Evolutionary conservation across 1,284 basidiomycete species (phyloP).

Genomic region (Trametes sp.): DNA sequence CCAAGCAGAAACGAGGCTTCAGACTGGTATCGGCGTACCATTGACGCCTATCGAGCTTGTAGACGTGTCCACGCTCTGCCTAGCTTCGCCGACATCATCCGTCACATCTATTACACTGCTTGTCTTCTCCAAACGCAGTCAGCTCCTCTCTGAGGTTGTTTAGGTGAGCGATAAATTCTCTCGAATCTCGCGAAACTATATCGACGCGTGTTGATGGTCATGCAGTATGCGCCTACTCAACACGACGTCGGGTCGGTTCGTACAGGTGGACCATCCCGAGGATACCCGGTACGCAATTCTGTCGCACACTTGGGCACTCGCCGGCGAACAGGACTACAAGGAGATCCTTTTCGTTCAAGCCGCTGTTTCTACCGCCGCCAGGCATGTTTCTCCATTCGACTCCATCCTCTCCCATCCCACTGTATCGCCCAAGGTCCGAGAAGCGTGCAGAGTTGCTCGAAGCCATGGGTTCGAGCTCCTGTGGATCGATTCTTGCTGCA

Average conservation of each 20-base stretch:
- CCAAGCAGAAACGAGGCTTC: too few relatives aligned
- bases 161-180: too few relatives aligned
- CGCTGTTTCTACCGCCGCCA: too few relatives aligned
- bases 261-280: not conserved
- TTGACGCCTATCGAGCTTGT: too few relatives aligned
- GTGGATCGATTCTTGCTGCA: constrained; percentile 3
- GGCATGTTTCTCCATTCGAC: too few relatives aligned
- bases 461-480: not conserved
- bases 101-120: too few relatives aligned
- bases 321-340: not conserved
- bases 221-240: not conserved
- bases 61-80: too few relatives aligned
- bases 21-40: too few relatives aligned
- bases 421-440: not conserved
- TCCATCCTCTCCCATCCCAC: not conserved
- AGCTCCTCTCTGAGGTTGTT: too few relatives aligned
- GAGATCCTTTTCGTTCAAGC: not conserved
- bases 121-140: too few relatives aligned
- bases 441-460: not conserved
- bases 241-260: not conserved
- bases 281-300: not conserved
- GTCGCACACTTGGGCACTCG: not conserved
- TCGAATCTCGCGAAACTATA: too few relatives aligned
- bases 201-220: not conserved
- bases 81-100: too few relatives aligned